Percentiles rank a stretch among this genome's conserved stretches.
These are phyloP conservation scores for Termitomyces sp. DNA, from an alignment of 768 basidiomycete genomes.

Conservation along the genomic window DNA sequence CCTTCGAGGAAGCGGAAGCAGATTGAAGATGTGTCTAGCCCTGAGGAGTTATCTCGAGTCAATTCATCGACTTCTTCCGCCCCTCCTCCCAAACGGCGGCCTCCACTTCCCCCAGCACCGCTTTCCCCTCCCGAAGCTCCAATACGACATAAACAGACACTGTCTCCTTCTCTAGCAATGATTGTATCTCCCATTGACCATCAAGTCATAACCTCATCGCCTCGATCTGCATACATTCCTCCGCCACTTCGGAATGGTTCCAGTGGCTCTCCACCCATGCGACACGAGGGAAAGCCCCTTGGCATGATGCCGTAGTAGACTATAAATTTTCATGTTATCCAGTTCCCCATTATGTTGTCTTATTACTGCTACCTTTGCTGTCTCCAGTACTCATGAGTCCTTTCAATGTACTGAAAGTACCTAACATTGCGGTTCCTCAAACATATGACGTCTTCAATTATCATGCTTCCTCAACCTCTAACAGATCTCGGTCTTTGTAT, in stretches of 20 bases:
- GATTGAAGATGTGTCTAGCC: slow-evolving; percentile 26
- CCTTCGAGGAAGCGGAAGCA: slow-evolving; percentile 42
- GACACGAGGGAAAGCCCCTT: slow-evolving; percentile 18
- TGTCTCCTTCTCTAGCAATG: slow-evolving; percentile 61
- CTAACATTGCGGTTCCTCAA: background rate
- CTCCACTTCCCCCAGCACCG: slow-evolving; percentile 21
- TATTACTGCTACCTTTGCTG: background rate
- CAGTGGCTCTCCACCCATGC: slow-evolving; percentile 20
- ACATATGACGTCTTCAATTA: background rate
- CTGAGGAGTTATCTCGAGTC: slow-evolving; percentile 17
- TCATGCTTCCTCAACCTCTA: no score
- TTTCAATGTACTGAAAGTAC: background rate
- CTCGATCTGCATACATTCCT: slow-evolving; percentile 25
- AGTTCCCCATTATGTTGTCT: slow-evolving; percentile 2
- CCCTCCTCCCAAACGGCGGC: slow-evolving; percentile 31
- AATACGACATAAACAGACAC: slow-evolving; percentile 34
- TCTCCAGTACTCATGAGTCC: background rate
- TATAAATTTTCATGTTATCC: background rate
- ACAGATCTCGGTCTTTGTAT: no score
- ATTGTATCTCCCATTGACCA: slow-evolving; percentile 53
- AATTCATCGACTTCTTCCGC: slow-evolving; percentile 19
- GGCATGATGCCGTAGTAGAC: slow-evolving; percentile 13
- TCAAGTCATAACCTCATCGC: slow-evolving; percentile 32
- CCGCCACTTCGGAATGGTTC: slow-evolving; percentile 20
- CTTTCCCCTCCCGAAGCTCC: slow-evolving; percentile 21